Base-by-base conservation (phyloP, 441 rosid species). In the Adansonia gregorii region DNA sequence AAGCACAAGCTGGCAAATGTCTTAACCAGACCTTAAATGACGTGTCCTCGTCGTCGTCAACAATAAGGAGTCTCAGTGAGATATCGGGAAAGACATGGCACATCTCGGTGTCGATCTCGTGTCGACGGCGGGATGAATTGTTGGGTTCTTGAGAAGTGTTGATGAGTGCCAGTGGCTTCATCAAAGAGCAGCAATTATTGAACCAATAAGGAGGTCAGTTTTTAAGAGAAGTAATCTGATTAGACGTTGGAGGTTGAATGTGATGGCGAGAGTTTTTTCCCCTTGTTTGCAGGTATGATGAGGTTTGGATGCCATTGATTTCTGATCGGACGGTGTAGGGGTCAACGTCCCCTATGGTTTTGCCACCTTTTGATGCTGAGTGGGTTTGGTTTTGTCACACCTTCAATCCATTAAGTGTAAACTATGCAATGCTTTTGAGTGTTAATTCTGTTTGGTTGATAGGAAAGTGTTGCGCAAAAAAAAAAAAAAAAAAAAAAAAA, bases 381-480 rank as follows among this genome's bases (percentile, higher is more conserved):
- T 95, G 98, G 98, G 92, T 95, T 84, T 95, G 98, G 98, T 91
- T 93, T 79, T 95, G 97, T 74, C 98, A 95, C 77, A 80, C 94
- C 43, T 85, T 95, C 87, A 93, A 95, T 79, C 92, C 94, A 71
- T 98, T 95, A 82, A 84, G 84, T 67, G 4, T 22, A 5, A 6
- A 20, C 61, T 19, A 11, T 74, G 24, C 35, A 31, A n/a, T 43
- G 31, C 22, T 39, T 45, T 64, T 56, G 45, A 22, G 45, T 46
- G 51, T 46, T 46, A 12, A 12, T 12, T 49, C 54, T 12, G n/a
- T 49, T 49, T 49, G 54, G 54, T 49, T 49, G 54, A 49, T 5
- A 5, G 51, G 51, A 10, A 46, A 10, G 9, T 46, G 51, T 61
- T 24, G 2, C 55, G 15, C 27, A 24, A 24, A 24, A 51, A n/a